These are phyloP conservation scores for Echium plantagineum DNA, from an alignment of 257 asterid genomes.

Conservation along the genomic window DNA sequence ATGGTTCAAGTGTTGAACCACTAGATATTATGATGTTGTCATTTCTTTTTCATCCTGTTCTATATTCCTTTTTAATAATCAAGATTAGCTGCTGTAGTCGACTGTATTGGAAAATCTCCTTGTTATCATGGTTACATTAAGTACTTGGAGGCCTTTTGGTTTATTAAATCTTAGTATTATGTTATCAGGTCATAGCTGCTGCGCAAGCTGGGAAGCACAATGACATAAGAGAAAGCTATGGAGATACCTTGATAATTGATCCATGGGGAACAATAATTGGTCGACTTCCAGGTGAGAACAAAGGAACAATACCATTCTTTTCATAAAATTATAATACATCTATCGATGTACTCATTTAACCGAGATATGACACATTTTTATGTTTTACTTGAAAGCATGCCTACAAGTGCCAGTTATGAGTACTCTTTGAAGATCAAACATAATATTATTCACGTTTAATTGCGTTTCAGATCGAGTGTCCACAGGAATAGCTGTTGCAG, in stretches of 20 bases:
- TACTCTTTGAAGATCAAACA: not conserved
- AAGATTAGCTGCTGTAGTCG: not conserved
- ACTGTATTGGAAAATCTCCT: not conserved
- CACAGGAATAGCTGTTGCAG: conserved; percentile 86
- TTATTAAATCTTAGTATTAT: not conserved
- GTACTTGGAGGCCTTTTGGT: too few relatives aligned
- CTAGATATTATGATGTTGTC: not conserved
- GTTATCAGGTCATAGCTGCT: conserved; percentile 66
- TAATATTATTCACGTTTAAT: not conserved
- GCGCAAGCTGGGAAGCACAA: conserved; percentile 88
- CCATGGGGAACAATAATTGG: conserved; percentile 88
- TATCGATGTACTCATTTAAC: not conserved
- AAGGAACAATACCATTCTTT: not conserved
- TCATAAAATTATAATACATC: too few relatives aligned
- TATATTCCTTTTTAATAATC: not conserved
- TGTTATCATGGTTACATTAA: not conserved
- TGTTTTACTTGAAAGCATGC: not conserved
- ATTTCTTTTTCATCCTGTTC: not conserved
- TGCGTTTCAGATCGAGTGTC: conserved; percentile 45
- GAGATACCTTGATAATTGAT: conserved; percentile 75
- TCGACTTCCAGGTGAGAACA: conserved; percentile 38
- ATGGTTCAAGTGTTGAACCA: not conserved
- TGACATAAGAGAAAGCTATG: conserved; percentile 73
- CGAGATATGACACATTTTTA: not conserved
- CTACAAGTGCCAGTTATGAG: not conserved